Evolutionary conservation across 306 rosid genomes (phyloP).

Genomic region (Astragalus membranaceus): DNA sequence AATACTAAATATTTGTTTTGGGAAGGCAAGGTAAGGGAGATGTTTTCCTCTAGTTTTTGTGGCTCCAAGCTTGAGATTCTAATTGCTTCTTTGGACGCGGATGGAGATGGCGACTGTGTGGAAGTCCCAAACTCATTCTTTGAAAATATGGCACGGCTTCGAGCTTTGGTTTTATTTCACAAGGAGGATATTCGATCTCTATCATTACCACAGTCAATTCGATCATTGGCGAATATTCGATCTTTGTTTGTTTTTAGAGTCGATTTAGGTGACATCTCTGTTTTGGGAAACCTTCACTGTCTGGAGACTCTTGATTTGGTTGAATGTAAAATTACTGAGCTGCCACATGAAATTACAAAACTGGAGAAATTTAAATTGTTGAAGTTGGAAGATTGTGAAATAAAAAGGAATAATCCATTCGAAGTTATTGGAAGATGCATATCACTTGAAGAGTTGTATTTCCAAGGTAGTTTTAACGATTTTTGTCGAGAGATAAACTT

Average conservation of each 20-base stretch:
- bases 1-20: background rate
- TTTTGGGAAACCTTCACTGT: background rate
- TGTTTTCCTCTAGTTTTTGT: background rate
- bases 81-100: accelerated
- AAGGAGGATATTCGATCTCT: no score
- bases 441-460: constrained; percentile 14
- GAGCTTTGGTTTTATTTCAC: no score
- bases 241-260: background rate
- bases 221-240: background rate
- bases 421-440: constrained; percentile 3
- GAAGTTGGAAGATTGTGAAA: accelerated
- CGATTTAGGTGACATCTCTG: background rate
- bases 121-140: background rate
- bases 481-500: no score
- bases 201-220: background rate
- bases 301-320: constrained; percentile 12
- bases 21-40: background rate
- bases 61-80: background rate
- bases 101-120: accelerated
- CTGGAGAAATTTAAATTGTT: background rate
- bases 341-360: background rate
- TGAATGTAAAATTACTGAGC: accelerated
- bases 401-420: background rate
- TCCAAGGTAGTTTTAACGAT: background rate
- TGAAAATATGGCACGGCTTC: background rate